Percentiles rank a stretch among this genome's conserved stretches.
Conservation (phyloP, 352 stramenopile species). For the Pythium monospermum region DNA sequence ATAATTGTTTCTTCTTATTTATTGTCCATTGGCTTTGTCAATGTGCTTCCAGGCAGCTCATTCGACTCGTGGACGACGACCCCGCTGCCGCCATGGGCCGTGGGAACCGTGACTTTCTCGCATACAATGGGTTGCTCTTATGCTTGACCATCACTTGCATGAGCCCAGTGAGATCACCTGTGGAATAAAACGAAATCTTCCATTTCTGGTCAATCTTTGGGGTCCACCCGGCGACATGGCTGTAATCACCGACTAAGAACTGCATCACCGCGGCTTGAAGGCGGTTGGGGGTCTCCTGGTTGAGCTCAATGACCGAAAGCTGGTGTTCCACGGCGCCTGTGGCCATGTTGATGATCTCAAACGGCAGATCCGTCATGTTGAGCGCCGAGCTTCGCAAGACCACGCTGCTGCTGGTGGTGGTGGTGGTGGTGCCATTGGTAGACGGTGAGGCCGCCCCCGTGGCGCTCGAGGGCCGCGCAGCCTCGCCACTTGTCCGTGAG, state of each 20-base stretch:
- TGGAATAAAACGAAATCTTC: slow-evolving; percentile 29
- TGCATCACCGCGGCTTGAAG: slow-evolving; percentile 20
- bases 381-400: slow-evolving; percentile 3
- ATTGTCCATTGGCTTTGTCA: too few relatives aligned
- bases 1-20: too few relatives aligned
- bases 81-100: neutral
- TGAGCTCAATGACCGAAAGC: slow-evolving; percentile 29
- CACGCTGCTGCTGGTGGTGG: neutral
- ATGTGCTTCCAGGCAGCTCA: too few relatives aligned
- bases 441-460: neutral
- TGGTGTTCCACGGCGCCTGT: slow-evolving; percentile 20
- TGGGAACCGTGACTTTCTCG: slow-evolving; percentile 22
- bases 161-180: slow-evolving; percentile 23
- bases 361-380: slow-evolving; percentile 18
- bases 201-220: slow-evolving; percentile 18
- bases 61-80: too few relatives aligned
- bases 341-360: slow-evolving; percentile 31
- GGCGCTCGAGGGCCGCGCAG: neutral
- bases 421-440: neutral
- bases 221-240: slow-evolving; percentile 15
- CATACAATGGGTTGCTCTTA: slow-evolving; percentile 15
- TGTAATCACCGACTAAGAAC: slow-evolving; percentile 26
- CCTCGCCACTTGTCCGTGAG: neutral
- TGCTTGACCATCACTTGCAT: slow-evolving; percentile 21
- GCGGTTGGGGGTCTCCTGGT: slow-evolving; percentile 18